These are phyloP conservation scores for Saccharomycopsis malanga DNA, from an alignment of 805 yeast genomes.

Conservation along the genomic window DNA sequence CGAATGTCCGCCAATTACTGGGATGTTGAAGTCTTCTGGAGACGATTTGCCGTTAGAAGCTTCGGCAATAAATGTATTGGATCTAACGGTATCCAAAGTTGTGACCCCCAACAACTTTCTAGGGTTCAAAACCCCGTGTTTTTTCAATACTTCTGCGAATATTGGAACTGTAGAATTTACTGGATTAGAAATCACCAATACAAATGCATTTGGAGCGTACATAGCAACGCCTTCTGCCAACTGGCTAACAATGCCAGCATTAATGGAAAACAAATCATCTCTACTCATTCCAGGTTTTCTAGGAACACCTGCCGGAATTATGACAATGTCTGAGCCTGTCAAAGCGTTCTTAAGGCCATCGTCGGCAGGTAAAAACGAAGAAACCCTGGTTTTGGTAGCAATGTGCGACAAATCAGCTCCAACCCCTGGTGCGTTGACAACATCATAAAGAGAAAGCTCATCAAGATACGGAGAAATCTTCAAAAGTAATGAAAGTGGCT, in stretches of 20 bases:
- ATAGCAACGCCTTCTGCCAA: constrained; percentile 71
- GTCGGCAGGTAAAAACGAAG: constrained; percentile 50
- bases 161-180: constrained; percentile 91
- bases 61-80: constrained; percentile 71
- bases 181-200: constrained; percentile 84
- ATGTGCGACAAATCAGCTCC: constrained; percentile 85
- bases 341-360: constrained; percentile 26
- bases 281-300: constrained; percentile 95
- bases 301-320: constrained; percentile 81
- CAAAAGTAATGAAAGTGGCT: constrained; percentile 76
- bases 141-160: constrained; percentile 71
- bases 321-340: constrained; percentile 23
- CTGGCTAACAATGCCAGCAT: constrained; percentile 71
- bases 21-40: constrained; percentile 47
- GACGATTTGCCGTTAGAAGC: constrained; percentile 35
- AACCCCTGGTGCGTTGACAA: constrained; percentile 79
- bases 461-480: constrained; percentile 53
- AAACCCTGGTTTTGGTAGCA: constrained; percentile 55
- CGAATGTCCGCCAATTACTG: constrained; percentile 92
- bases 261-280: constrained; percentile 79
- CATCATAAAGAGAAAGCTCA: constrained; percentile 75
- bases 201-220: constrained; percentile 64
- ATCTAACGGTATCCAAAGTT: constrained; percentile 79
- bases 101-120: constrained; percentile 80
- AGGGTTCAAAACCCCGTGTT: constrained; percentile 62